Evolutionary conservation across 2,329 filamentous ascomycete species (phyloP).

Genomic region (Fusarium setosum): DNA sequence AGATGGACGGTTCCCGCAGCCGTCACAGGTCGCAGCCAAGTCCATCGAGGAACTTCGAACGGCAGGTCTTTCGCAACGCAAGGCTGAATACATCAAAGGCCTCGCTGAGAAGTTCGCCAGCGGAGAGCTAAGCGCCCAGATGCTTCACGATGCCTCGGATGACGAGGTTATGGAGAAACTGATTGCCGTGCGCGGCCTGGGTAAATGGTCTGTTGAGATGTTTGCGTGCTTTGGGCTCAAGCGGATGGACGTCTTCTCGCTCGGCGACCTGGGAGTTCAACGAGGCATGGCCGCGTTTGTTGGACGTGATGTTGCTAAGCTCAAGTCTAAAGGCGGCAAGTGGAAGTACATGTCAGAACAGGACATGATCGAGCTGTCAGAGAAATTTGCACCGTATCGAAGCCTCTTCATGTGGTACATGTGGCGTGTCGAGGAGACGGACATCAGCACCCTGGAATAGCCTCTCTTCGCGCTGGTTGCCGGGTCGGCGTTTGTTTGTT

Average conservation of each 20-base stretch:
- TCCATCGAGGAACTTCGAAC: constrained; percentile 78
- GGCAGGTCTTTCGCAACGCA: constrained; percentile 91
- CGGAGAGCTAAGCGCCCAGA: constrained; percentile 79
- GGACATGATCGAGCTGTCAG: constrained; percentile 88
- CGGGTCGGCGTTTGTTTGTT: constrained; percentile 28
- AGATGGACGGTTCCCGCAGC: constrained; percentile 73
- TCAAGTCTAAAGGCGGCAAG: constrained; percentile 85
- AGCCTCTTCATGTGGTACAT: constrained; percentile 99
- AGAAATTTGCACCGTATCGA: constrained; percentile 86
- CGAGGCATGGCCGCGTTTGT: constrained; percentile 90
- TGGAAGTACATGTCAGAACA: constrained; percentile 98
- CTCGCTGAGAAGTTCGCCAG: constrained; percentile 82
- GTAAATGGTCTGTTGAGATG: constrained; percentile 96
- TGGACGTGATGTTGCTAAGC: constrained; percentile 83
- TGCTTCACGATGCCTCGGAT: constrained; percentile 83
- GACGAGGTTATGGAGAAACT: constrained; percentile 87
- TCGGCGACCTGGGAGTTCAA: constrained; percentile 94
- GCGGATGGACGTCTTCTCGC: constrained; percentile 91
- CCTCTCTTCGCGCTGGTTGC: constrained; percentile 17
- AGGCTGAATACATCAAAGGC: constrained; percentile 93
- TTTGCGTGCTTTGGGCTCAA: constrained; percentile 97
- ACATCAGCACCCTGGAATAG: constrained; percentile 71
- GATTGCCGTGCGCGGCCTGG: constrained; percentile 87
- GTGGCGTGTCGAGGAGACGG: constrained; percentile 88
- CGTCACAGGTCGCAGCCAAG: constrained; percentile 74